Evolutionary conservation across 805 yeast species (phyloP), one percentile per base, ranked within the genome.

Genomic region (Vanderwaltozyma yarrowii): DNA sequence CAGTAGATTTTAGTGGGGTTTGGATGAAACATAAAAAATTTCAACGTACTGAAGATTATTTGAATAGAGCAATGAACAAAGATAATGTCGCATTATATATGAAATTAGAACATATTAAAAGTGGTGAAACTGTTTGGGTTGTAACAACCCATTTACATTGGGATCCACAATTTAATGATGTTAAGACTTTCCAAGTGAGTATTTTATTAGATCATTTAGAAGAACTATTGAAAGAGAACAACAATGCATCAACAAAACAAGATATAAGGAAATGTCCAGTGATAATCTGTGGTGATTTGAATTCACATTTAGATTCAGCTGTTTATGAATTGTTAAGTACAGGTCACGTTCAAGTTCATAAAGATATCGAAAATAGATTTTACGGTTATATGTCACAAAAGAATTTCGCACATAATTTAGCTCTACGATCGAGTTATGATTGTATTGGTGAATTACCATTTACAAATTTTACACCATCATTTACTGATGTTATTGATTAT

Each of bases 121-220:
- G 88, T 5, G 86, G 88, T 14, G 82, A 80, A 56, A 72, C 73
- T 45, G 62, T 89, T 28, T 69, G 84, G 47, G 68, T 86, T 27
- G 87, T 83, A 3, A 89, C 87, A 52, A 89, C 97, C 0, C 99
- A 92, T 69, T 74, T 92, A 59, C 96, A 89, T 60, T 92, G 98
- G 97, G 96, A 92, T 66, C 98, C 98, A 4, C 85, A 83, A 35
- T 84, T 79, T 56, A 85, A 85, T 57, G 99, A 92, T 63, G 99
- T 92, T 40, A 92, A 92, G 61, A 77, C 96, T 2, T 80, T 92
- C 64, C 98, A 92, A 66, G 92, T 84, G 39, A 96, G 95, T 31
- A 80, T 92, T 21, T 66, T 92, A 45, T 64, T 92, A 51, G 96
- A 89, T 51, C 95, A 92, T 61, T 62, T 94, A 54, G 92, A 85